Evolutionary conservation across 202 grass and related monocot genomes (phyloP).

Genomic region (Sporobolus alterniflorus): DNA sequence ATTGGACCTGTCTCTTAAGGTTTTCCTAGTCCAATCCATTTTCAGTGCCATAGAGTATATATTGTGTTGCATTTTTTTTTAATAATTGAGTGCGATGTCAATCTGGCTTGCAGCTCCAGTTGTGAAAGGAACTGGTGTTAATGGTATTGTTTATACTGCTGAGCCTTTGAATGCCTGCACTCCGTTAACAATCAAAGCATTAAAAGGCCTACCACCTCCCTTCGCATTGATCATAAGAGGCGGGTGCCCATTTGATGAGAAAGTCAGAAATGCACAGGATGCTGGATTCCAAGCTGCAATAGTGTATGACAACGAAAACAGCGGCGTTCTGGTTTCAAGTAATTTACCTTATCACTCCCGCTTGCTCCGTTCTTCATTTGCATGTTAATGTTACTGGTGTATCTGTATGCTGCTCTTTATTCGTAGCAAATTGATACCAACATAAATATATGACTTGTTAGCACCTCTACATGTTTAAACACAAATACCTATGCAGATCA

Average conservation of each 20-base stretch:
- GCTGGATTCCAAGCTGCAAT: constrained; percentile 95
- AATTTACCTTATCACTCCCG: constrained; percentile 36
- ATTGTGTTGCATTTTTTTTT: constrained; percentile 5
- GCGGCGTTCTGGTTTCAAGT: constrained; percentile 76
- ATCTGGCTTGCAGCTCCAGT: constrained; percentile 65
- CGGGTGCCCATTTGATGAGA: constrained; percentile 86
- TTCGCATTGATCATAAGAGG: constrained; percentile 84
- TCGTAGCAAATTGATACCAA: not conserved
- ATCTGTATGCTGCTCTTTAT: not conserved
- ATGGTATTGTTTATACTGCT: constrained; percentile 63
- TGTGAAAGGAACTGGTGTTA: constrained; percentile 80
- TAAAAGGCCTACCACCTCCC: constrained; percentile 36
- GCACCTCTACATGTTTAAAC: not conserved
- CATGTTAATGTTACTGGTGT: not conserved
- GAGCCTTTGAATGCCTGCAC: constrained; percentile 82
- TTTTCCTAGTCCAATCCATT: not conserved
- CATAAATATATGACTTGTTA: not conserved
- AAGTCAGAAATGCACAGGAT: constrained; percentile 85
- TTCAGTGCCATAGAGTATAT: not conserved
- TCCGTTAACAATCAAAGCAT: constrained; percentile 55
- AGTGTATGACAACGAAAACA: constrained; percentile 84
- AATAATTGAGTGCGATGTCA: constrained; percentile 24
- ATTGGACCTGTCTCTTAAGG: not conserved
- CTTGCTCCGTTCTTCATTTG: not conserved
- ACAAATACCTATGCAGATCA: not conserved